Evolutionary conservation across 73 alveolate genomes (phyloP), one percentile per base, ranked within the genome.

Genomic region (Urostyla sp.): DNA sequence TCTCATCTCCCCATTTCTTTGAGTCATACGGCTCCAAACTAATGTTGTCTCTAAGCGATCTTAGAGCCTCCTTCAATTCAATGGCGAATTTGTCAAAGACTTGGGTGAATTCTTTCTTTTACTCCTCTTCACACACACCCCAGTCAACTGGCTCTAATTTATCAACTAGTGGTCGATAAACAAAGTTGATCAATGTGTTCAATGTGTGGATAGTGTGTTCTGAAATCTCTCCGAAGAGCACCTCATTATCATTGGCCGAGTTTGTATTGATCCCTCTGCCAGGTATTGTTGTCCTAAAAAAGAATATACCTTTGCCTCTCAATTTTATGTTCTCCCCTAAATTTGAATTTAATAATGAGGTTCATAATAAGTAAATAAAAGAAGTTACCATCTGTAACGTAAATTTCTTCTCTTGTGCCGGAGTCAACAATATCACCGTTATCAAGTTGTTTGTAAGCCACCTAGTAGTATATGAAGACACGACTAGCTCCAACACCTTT

Each of bases 81-180:
- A 60, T 60, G 53, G 93, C 76, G 88, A 89, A 89, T 85, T 89
- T 89, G 78, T 75, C 90, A 56, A 89, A 89, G 51, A 89, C 93
- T 38, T 53, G 46, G 43, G 78, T 32, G 73, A 89, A 87, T 49
- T 89, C 96, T 43, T 67, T 74, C 81, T 56, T 59, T 49, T 89
- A 89, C 73, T 89, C 96, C 74, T 84, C 88, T 27, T 89, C 96
- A 72, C 93, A 89, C 2, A 20, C 75, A 20, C 91, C 90, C 96
- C 96, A 89, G 75, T 88, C 92, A 24, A 66, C 23, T 20, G 60
- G 79, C 16, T 89, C 96, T 24, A 90, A 76, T 56, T 67, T 63
- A 26, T 56, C 75, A 26, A 87, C 74, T 52, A 88, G 36, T 11
- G 97, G 92, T 72, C 72, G 69, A 80, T 38, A 87, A 53, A 87